phyloP scores from a whole-genome alignment of 164 flowering plant species.

The Chloranthus sessilifolius region DNA sequence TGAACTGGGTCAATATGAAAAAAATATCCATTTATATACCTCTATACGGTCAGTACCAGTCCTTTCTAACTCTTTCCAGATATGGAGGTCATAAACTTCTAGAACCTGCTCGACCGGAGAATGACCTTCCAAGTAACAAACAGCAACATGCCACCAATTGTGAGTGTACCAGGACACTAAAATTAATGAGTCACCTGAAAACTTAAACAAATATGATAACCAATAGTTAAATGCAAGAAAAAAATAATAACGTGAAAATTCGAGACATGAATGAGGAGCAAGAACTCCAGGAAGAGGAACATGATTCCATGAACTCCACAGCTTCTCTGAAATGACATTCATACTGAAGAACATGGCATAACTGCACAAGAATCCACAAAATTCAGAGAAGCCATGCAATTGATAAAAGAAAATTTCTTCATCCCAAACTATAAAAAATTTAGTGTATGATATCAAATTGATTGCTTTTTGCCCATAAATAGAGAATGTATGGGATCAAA shows the following conservation, averaged over 20 bases:
- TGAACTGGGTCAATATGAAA: background rate
- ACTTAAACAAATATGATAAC: too few relatives aligned
- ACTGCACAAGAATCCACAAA: slow-evolving; percentile 49
- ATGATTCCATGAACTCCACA: slow-evolving; percentile 67
- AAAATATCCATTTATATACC: slow-evolving; percentile 31
- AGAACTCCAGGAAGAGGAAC: slow-evolving; percentile 64
- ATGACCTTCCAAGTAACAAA: slow-evolving; percentile 81
- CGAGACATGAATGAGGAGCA: slow-evolving; percentile 67
- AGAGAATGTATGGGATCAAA: too few relatives aligned
- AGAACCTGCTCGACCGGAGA: slow-evolving; percentile 42
- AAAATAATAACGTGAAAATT: background rate
- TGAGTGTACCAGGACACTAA: slow-evolving; percentile 61
- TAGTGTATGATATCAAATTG: too few relatives aligned
- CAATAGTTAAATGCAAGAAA: background rate
- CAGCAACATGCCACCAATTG: slow-evolving; percentile 97
- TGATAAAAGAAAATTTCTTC: too few relatives aligned
- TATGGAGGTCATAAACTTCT: slow-evolving; percentile 58
- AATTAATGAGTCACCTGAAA: too few relatives aligned
- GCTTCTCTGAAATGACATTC: slow-evolving; percentile 79
- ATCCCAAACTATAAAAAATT: too few relatives aligned
- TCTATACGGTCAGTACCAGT: slow-evolving; percentile 47
- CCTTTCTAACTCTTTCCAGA: slow-evolving; percentile 74
- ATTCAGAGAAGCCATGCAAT: too few relatives aligned
- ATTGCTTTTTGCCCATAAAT: too few relatives aligned
- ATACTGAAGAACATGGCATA: slow-evolving; percentile 81